A percentile compares a stretch with the other conserved stretches of the same genome.
These are phyloP conservation scores for Botrytis deweyae DNA, from an alignment of 2,329 filamentous ascomycete species.

Conservation along the genomic window DNA sequence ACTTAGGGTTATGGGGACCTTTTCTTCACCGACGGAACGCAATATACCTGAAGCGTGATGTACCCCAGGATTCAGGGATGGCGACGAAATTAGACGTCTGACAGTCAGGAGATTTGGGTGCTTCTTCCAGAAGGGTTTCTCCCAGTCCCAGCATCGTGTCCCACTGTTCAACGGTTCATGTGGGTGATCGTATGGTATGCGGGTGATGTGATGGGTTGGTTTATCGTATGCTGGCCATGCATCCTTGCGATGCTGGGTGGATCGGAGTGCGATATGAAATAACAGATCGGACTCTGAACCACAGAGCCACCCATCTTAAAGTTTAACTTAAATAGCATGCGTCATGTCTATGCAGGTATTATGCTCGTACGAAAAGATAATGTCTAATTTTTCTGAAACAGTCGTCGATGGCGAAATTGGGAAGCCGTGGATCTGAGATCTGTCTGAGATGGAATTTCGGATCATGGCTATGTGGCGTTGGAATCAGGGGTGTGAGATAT, in stretches of 20 bases:
- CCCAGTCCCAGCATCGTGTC: not conserved
- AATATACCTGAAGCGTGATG: conserved; percentile 9
- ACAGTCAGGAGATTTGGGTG: not conserved
- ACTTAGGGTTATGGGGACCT: not conserved
- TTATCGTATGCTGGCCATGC: not conserved
- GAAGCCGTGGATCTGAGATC: conserved; percentile 1
- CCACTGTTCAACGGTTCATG: conserved; percentile 9
- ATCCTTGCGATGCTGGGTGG: not conserved
- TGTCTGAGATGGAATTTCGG: not conserved
- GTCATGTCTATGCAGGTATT: conserved; percentile 8
- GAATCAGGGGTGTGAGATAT: not conserved
- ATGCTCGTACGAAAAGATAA: not conserved
- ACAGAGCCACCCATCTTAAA: not conserved
- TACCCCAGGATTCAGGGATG: not conserved
- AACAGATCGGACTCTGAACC: not conserved
- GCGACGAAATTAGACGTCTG: conserved; percentile 2
- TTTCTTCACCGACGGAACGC: conserved; percentile 1
- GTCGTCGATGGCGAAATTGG: not conserved
- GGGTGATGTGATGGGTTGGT: not conserved
- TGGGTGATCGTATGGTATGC: conserved; percentile 13
- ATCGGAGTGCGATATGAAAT: not conserved
- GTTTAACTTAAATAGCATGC: not conserved
- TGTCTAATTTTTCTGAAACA: not conserved
- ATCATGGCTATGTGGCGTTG: not conserved
- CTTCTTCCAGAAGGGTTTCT: not conserved